Base-by-base conservation (phyloP, 1,284 basidiomycete genomes). In the Trametes sp. region DNA sequence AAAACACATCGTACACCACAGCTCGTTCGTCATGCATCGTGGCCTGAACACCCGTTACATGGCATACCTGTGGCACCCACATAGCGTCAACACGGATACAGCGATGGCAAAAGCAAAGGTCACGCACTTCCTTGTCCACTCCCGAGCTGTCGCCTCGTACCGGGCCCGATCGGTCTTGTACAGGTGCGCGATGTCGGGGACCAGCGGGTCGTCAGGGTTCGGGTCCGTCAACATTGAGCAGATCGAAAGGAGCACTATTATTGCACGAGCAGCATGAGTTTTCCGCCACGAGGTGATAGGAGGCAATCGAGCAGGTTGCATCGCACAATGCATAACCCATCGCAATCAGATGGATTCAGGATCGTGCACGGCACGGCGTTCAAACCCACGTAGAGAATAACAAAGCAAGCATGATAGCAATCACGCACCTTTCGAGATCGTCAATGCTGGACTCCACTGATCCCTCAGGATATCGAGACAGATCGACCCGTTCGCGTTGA, bases 401-500 rank as follows among this genome's bases (percentile, higher is more conserved):
- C 29, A 50, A 31, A n/a, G 28, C 16, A 24, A n/a, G 4, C 13
- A 29, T 7, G 7, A 35, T 26, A 28, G 45, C 26, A 7, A 14
- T 35, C 50, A 74, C 86, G 63, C 62, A 95, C 95, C 96, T 86
- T 99, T 98, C 74, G 96, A 98, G 74, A 99, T 98, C 63, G 98
- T 98, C 81, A 99, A 83, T 51, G 98, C 98, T 54, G 98, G 98
- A 68, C 93, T 96, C 96, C 96, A 98, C 77, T 98, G 96, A 80
- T 98, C 96, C 81, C 95, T 88, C 77, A 98, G 82, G 76, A 98
- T 98, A 79, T 98, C 98, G 72, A 99, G 84, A 80, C 98, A 99
- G 81, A 99, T 99, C 71, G 95, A 96, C 53, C 98, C 98, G 74
- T 98, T 96, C 69, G 93, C 92, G 78, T 98, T 98, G 93, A 98